Conservation (phyloP, 148 eudicot species). For the Selenicereus undatus region DNA sequence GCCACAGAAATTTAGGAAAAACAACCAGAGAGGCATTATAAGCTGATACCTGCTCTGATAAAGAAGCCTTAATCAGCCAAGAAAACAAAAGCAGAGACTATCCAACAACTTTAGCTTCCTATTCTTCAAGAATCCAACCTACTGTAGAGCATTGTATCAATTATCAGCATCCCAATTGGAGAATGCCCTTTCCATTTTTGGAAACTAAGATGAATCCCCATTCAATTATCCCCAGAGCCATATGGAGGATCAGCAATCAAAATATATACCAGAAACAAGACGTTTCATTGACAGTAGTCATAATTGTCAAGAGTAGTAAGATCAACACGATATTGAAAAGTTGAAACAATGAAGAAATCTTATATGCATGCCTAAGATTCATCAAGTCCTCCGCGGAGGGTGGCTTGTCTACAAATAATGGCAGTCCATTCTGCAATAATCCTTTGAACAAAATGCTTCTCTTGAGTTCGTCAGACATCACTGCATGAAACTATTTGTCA, state of each 20-base stretch:
- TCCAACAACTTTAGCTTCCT: too few species aligned
- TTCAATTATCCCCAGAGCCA: background rate
- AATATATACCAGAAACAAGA: background rate
- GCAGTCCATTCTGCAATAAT: background rate
- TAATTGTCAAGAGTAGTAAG: background rate
- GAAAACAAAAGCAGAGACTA: background rate
- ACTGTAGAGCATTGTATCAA: background rate
- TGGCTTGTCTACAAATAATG: conserved; percentile 19
- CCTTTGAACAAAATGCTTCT: background rate
- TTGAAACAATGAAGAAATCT: background rate
- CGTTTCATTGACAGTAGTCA: background rate
- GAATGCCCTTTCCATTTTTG: background rate
- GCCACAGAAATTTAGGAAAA: background rate
- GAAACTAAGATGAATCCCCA: background rate
- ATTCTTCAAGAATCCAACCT: too few species aligned
- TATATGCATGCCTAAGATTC: conserved; percentile 10
- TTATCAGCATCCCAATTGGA: background rate
- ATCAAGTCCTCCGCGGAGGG: conserved; percentile 2
- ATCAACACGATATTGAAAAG: background rate
- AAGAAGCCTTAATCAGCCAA: conserved; percentile 4
- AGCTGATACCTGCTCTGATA: conserved; percentile 3
- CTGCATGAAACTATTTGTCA: conserved; percentile 14
- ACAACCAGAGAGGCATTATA: background rate
- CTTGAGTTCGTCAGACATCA: conserved; percentile 20
- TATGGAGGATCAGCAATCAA: background rate